Base-by-base conservation (phyloP, 495 filamentous ascomycete species). In the Jackrogersella minutella region DNA sequence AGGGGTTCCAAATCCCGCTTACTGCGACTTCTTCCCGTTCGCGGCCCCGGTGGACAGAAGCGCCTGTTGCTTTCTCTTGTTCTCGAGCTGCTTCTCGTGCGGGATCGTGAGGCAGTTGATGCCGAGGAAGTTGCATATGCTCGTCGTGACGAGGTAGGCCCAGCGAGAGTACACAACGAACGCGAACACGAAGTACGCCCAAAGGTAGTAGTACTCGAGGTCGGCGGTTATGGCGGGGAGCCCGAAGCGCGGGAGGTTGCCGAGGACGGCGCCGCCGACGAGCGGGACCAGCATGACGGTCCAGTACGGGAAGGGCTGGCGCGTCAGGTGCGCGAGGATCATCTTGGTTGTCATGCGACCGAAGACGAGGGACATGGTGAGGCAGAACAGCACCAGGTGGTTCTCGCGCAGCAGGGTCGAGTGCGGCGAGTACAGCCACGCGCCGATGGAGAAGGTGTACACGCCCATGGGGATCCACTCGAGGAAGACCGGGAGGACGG, bases 271-370 rank as follows among this genome's bases (percentile, higher is more conserved):
- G 26, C 96, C 95, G 5, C 88, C 88, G 36, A 98, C 80, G 14
- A 99, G 84, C 9, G 95, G 95, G 37, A 83, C 85, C 21, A 97
- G 83, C 83, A 99, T 88, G 33, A 93, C 84, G 13, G 95, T 99
- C 93, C 94, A 98, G 81, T 90, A 93, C 0, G 95, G 95, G 78
- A 97, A 99, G 1, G 94, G 92, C 76, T 98, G 96, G 54, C 87
- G 88, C 3, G 94, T 91, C 13, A 99, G 80, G 75, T 99, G 95
- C 9, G 96, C 94, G 13, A 99, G 86, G 73, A 99, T 98, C 77
- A 98, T 98, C 82, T 97, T 98, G 50, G 95, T 99, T 1, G 96
- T 98, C 93, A 99, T 96, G 58, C 95, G 91, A n/a, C 95, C 95
- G 74, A 98, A 98, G 59, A 98, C 95, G 64, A 98, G 93, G 21